Evolutionary conservation across 2,329 filamentous ascomycete species (phyloP).

Genomic region (Botrytis medusae): DNA sequence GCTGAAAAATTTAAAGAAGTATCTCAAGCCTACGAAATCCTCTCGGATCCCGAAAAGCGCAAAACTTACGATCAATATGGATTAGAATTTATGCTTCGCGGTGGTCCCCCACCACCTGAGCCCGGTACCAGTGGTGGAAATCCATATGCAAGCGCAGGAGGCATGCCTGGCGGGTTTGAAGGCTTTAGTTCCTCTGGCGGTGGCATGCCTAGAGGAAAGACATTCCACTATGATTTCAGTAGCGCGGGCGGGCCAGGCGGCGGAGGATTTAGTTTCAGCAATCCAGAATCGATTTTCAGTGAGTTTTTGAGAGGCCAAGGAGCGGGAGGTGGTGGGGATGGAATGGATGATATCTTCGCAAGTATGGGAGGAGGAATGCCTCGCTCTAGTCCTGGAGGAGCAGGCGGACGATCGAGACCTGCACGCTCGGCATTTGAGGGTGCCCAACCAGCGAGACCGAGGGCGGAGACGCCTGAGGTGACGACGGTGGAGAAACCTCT

Average conservation of each 20-base stretch:
- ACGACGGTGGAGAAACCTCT: slow-evolving; percentile 86
- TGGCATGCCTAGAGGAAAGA: slow-evolving; percentile 51
- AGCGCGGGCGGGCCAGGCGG: slow-evolving; percentile 47
- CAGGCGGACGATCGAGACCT: slow-evolving; percentile 47
- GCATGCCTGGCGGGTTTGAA: slow-evolving; percentile 53
- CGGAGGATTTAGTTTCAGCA: slow-evolving; percentile 77
- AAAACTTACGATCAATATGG: slow-evolving; percentile 94
- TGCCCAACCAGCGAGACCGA: slow-evolving; percentile 42
- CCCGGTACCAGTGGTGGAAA: slow-evolving; percentile 55
- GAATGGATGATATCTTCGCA: slow-evolving; percentile 55
- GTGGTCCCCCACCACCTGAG: slow-evolving; percentile 68
- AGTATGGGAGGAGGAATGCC: slow-evolving; percentile 26
- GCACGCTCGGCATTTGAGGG: slow-evolving; percentile 40
- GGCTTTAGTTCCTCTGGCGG: slow-evolving; percentile 47
- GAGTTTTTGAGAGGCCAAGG: slow-evolving; percentile 70
- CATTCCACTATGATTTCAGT: slow-evolving; percentile 52
- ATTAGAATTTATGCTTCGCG: slow-evolving; percentile 85
- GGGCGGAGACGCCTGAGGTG: slow-evolving; percentile 71
- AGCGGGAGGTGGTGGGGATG: slow-evolving; percentile 44
- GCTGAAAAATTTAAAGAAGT: slow-evolving; percentile 97
- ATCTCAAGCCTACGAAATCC: slow-evolving; percentile 96
- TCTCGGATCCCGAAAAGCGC: slow-evolving; percentile 95
- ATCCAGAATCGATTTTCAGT: slow-evolving; percentile 79
- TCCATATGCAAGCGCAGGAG: slow-evolving; percentile 59
- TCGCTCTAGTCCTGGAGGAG: slow-evolving; percentile 46